These are phyloP conservation scores for Solanum chacoense DNA, from an alignment of 305 asterid genomes.

Conservation along the genomic window DNA sequence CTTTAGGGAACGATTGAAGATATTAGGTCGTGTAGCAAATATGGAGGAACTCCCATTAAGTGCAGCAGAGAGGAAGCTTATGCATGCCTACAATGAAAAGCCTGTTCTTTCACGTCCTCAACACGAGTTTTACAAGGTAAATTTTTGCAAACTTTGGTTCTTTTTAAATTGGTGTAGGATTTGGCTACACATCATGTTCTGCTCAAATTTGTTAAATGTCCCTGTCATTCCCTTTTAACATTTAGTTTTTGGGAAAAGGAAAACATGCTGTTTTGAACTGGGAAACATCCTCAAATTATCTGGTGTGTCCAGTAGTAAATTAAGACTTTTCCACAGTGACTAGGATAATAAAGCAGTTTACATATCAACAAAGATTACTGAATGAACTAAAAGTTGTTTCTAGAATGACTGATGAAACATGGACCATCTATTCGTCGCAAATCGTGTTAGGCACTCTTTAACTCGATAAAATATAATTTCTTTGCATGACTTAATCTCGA, in stretches of 20 bases:
- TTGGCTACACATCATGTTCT: background rate
- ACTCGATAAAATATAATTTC: background rate
- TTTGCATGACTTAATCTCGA: background rate
- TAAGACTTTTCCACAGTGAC: background rate
- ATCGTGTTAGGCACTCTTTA: background rate
- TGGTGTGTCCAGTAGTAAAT: background rate
- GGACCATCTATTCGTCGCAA: background rate
- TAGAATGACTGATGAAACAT: background rate
- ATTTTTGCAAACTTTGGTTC: background rate
- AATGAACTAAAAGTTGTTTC: background rate
- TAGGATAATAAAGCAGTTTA: background rate
- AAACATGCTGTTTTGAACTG: background rate
- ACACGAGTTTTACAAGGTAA: constrained; percentile 69
- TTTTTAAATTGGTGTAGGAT: background rate
- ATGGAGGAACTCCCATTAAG: constrained; percentile 84
- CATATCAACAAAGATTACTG: background rate
- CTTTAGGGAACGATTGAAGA: constrained; percentile 89
- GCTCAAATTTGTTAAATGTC: background rate
- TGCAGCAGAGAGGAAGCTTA: constrained; percentile 89
- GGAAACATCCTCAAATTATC: background rate
- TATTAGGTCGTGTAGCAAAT: constrained; percentile 85
- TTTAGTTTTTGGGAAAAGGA: background rate
- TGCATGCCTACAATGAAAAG: constrained; percentile 94
- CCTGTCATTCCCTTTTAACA: background rate
- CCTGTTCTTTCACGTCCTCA: constrained; percentile 99